A percentile compares a stretch with the other conserved stretches of the same genome.
Evolutionary conservation across 2,329 filamentous ascomycete species (phyloP).

Genomic region (Fonsecaea pedrosoi): DNA sequence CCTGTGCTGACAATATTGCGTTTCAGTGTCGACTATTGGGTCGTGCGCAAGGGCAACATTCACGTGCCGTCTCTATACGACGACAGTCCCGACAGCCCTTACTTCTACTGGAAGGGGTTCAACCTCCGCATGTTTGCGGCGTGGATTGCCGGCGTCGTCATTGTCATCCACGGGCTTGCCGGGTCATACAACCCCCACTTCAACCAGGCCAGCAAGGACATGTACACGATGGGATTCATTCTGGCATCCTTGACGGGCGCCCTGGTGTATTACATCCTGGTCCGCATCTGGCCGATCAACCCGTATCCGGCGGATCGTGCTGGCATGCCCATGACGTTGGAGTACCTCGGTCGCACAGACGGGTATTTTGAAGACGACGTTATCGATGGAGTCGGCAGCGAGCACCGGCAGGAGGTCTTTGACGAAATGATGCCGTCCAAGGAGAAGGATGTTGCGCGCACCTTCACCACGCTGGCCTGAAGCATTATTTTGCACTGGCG

Average conservation of each 20-base stretch:
- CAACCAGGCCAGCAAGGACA: conserved; percentile 31
- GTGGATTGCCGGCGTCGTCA: conserved; percentile 38
- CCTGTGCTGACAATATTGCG: neutral
- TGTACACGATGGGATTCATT: conserved; percentile 41
- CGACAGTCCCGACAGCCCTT: conserved; percentile 41
- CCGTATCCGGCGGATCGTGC: neutral
- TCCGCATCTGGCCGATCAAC: conserved; percentile 19
- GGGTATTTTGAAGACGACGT: conserved; percentile 11
- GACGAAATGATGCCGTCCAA: neutral
- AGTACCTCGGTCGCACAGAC: conserved; percentile 1
- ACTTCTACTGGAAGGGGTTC: conserved; percentile 46
- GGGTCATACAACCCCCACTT: conserved; percentile 35
- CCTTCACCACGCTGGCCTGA: neutral
- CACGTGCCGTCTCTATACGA: conserved; percentile 45
- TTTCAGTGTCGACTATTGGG: conserved; percentile 44
- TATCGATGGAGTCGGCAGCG: neutral
- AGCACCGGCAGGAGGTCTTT: neutral
- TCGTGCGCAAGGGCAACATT: conserved; percentile 46
- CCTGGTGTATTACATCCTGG: conserved; percentile 35
- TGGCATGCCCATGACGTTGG: neutral
- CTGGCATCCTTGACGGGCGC: conserved; percentile 40
- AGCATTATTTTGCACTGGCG: neutral
- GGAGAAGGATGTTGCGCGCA: neutral
- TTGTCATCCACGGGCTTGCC: conserved; percentile 40
- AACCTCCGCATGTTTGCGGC: conserved; percentile 42